Evolutionary conservation across 1,284 basidiomycete species (phyloP), one percentile per base, ranked within the genome.

Genomic region (Boletellus deceptivus): DNA sequence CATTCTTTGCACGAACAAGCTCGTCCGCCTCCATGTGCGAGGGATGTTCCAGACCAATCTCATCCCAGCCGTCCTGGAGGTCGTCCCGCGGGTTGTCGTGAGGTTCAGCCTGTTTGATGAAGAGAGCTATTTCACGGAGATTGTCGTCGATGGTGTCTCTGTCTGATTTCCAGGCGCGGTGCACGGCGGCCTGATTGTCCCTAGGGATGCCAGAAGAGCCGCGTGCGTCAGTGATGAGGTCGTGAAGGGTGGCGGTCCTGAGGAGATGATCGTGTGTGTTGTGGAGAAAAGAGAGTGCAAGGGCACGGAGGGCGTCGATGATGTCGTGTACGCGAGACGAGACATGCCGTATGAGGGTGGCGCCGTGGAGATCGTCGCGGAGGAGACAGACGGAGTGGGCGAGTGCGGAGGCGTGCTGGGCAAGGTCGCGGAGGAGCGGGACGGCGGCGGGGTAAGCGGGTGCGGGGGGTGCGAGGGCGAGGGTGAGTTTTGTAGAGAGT

Each of bases 11-110:
- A 43, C 77, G 72, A 22, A 72, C 70, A 20, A 78, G 56, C 57
- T 85, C 84, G 39, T 66, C 59, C 4, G 61, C 48, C 33, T 68
- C 65, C 62, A 83, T 67, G 33, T 66, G 72, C 22, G 60, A 60
- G 13, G 51, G 20, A 18, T 36, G 42, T 2, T 59, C 71, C 10
- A 88, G 65, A 3, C 81, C 85, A 11, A 87, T 69, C 55, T 87
- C 86, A 52, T 78, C 78, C 84, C 84, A 87, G 10, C 82, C 86
- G 59, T 83, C 80, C 51, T 78, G 74, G 31, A 71, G 65, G 16
- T 68, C 64, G 16, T 61, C 62, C 13, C 65, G 56, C 2, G 53
- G 48, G 38, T 72, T 63, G 14, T 46, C 49, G 14, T 24, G 16
- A 9, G 34, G 38, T 38, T 66, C 55, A 34, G 65, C 68, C 20